Evolutionary conservation across 345 rosid genomes (phyloP).

Genomic region (Lepidium didymum): DNA sequence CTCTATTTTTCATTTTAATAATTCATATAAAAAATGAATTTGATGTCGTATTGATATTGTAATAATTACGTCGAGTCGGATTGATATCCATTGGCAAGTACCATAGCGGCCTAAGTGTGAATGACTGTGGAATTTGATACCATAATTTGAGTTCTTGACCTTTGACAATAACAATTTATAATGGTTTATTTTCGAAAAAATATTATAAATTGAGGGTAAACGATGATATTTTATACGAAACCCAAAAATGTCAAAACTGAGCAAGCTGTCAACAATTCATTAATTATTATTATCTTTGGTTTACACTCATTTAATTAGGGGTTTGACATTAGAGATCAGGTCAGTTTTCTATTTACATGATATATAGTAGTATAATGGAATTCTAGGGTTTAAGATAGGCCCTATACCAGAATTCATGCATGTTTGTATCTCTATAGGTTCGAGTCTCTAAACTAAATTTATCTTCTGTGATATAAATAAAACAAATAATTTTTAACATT

Average conservation of each 20-base stretch:
- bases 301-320: slow-evolving; percentile 10
- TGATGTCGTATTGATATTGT: slow-evolving; percentile 1
- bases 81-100: too few relatives aligned
- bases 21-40: neutral
- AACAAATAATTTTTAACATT: neutral
- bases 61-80: neutral
- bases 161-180: neutral
- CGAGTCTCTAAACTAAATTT: neutral
- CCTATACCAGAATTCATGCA: neutral
- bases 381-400: too few relatives aligned
- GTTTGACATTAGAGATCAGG: slow-evolving; percentile 8
- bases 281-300: neutral
- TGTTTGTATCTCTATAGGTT: neutral
- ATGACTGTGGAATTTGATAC: too few relatives aligned
- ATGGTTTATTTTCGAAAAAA: neutral
- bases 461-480: neutral
- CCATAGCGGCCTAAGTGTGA: too few relatives aligned
- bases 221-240: neutral
- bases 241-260: slow-evolving; percentile 22
- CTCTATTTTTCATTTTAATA: too few relatives aligned
- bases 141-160: neutral
- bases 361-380: neutral
- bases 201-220: neutral
- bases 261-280: slow-evolving; percentile 11
- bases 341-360: neutral